Evolutionary conservation across 2,329 filamentous ascomycete genomes (phyloP), one percentile per base, ranked within the genome.

Genomic region (Golovinomyces cichoracearum): DNA sequence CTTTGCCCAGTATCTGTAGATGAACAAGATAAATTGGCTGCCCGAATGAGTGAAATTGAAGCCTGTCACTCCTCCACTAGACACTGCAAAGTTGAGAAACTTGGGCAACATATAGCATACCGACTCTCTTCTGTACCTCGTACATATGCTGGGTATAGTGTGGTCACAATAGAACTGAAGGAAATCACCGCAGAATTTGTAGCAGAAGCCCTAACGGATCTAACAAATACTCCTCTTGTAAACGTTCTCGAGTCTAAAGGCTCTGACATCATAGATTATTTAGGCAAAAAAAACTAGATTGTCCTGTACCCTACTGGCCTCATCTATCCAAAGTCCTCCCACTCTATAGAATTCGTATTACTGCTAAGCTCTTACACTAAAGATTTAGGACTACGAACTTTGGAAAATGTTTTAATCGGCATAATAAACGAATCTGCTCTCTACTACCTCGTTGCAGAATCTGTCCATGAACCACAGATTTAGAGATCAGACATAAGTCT

Each of bases 351-450:
- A 25, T 5, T 13, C 13, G 12, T 45, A 19, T 9, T 5, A 12
- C 42, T 15, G 42, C 26, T 13, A 45, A 29, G 19, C 2, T 15
- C 6, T 29, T 45, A 13, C 42, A 13, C 10, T 13, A 27, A 45
- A 45, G 42, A 29, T 27, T 27, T 19, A 45, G 42, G 17, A 29
- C 42, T n/a, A 5, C 42, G 5, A 22, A 45, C 15, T 45, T 22
- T 29, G 42, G n/a, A 10, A 45, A 45, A 45, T 45, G 26, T 29
- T 45, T 45, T 45, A 25, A 19, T 29, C 29, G 42, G 42, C 42
- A 45, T 17, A 45, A 45, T 29, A 25, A 45, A 19, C 23, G 3
- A 1, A n/a, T 13, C 17, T 33, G 27, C 44, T 46, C 44, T 46
- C 26, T 26, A 19, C 35, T 46, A n/a, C 27, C 27, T 46, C 26